Evolutionary conservation across 306 rosid species (phyloP).

Genomic region (Crotalaria pallida): DNA sequence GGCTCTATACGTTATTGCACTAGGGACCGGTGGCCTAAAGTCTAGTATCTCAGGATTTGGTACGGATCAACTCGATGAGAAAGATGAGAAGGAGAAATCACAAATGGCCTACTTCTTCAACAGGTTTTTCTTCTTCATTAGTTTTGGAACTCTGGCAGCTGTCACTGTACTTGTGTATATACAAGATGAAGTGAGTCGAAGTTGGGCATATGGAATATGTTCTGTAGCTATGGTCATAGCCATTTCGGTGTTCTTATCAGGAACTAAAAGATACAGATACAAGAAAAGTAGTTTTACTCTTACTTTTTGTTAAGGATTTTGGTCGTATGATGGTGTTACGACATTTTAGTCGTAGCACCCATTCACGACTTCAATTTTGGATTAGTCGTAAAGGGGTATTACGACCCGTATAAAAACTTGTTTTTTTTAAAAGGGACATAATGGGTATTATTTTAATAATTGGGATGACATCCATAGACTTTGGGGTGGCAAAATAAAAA

Average conservation of each 20-base stretch:
- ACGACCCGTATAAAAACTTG: too few species aligned
- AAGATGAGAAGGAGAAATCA: slow-evolving; percentile 77
- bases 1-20: slow-evolving; percentile 64
- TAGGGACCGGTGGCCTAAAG: slow-evolving; percentile 87
- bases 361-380: too few species aligned
- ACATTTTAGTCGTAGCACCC: too few species aligned
- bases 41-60: slow-evolving; percentile 97
- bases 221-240: slow-evolving; percentile 56
- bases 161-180: slow-evolving; percentile 89
- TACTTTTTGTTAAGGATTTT: too few species aligned
- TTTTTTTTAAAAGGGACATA: too few species aligned
- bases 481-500: too few species aligned
- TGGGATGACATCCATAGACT: too few species aligned
- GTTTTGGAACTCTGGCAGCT: slow-evolving; percentile 71
- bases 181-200: slow-evolving; percentile 81
- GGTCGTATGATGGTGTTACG: too few species aligned
- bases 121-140: slow-evolving; percentile 74
- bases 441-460: too few species aligned
- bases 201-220: slow-evolving; percentile 82
- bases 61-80: slow-evolving; percentile 81
- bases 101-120: slow-evolving; percentile 82
- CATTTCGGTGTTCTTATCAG: slow-evolving; percentile 47
- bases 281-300: too few species aligned
- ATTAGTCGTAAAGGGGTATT: too few species aligned
- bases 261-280: slow-evolving; percentile 62